phyloP scores from a whole-genome alignment of 176 grass and related monocot species.

The Olyra latifolia region DNA sequence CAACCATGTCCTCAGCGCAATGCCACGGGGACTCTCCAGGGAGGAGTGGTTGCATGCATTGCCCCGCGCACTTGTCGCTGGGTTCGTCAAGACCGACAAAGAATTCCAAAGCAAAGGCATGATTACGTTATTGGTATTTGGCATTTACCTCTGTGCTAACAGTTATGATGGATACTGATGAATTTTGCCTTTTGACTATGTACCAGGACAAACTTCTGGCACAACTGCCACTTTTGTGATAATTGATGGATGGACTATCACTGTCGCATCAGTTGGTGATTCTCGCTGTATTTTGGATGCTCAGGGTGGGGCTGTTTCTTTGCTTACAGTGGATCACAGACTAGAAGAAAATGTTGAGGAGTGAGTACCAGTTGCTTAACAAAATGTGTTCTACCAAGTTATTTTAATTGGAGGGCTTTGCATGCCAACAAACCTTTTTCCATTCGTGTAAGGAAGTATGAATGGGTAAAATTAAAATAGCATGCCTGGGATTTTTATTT shows the following conservation, averaged over 20 bases:
- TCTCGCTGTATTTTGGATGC: constrained; percentile 95
- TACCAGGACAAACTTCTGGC: constrained; percentile 85
- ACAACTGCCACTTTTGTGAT: constrained; percentile 95
- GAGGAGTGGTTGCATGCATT: constrained; percentile 90
- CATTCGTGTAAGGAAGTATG: background rate
- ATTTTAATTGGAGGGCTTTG: background rate
- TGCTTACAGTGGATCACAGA: constrained; percentile 89
- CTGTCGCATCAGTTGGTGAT: constrained; percentile 93
- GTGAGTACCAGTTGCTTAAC: constrained; percentile 48
- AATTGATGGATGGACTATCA: constrained; percentile 95
- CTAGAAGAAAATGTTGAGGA: constrained; percentile 98
- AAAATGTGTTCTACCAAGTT: background rate
- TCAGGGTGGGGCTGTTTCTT: constrained; percentile 70
- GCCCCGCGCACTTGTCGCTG: constrained; percentile 74
- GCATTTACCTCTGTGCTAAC: background rate
- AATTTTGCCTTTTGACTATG: background rate
- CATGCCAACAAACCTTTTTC: background rate
- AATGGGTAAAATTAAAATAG: background rate
- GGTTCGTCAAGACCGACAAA: constrained; percentile 92
- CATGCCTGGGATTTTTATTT: background rate
- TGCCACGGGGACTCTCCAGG: constrained; percentile 61
- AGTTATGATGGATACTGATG: constrained; percentile 4
- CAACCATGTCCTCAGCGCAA: constrained; percentile 75
- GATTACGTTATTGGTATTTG: constrained; percentile 8
- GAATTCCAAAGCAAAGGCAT: constrained; percentile 88